These are phyloP conservation scores for Backusella australiensis DNA, from an alignment of 192 early-diverging fungal species.

Conservation along the genomic window DNA sequence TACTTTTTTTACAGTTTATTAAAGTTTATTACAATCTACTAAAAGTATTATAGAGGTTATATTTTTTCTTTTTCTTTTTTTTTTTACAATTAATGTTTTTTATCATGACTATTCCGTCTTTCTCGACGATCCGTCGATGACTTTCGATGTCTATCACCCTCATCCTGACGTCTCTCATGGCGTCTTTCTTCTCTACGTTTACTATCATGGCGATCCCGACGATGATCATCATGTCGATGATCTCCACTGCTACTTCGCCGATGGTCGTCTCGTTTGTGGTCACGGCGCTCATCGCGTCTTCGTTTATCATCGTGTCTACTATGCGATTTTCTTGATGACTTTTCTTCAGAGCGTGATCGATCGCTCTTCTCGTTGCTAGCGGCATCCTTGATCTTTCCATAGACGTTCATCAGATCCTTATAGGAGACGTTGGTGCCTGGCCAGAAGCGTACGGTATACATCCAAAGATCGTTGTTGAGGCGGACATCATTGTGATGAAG, in stretches of 20 bases:
- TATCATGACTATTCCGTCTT: slow-evolving; percentile 11
- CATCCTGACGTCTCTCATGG: slow-evolving; percentile 13
- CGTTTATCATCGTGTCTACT: neutral
- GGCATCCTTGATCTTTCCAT: slow-evolving; percentile 41
- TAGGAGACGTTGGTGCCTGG: slow-evolving; percentile 52
- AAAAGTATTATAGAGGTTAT: too few relatives aligned
- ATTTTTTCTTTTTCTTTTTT: neutral
- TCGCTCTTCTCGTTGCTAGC: slow-evolving; percentile 13
- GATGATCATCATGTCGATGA: neutral
- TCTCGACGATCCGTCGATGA: slow-evolving; percentile 29
- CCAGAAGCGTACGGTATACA: slow-evolving; percentile 69
- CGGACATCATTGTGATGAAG: slow-evolving; percentile 23
- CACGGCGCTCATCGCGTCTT: slow-evolving; percentile 26
- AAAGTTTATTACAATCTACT: too few relatives aligned
- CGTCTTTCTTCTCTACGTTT: slow-evolving; percentile 29
- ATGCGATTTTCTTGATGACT: neutral
- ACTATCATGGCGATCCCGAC: slow-evolving; percentile 11
- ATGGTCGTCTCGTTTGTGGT: slow-evolving; percentile 32
- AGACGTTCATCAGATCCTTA: slow-evolving; percentile 51
- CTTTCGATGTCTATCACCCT: slow-evolving; percentile 23
- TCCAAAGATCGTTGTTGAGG: slow-evolving; percentile 62
- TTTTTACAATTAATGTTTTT: neutral
- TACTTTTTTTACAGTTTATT: too few relatives aligned
- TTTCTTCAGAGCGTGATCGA: slow-evolving; percentile 16
- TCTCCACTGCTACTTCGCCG: slow-evolving; percentile 27